Conservation (phyloP, 2,329 filamentous ascomycete species). For the Graphiopsis chlorocephala region DNA sequence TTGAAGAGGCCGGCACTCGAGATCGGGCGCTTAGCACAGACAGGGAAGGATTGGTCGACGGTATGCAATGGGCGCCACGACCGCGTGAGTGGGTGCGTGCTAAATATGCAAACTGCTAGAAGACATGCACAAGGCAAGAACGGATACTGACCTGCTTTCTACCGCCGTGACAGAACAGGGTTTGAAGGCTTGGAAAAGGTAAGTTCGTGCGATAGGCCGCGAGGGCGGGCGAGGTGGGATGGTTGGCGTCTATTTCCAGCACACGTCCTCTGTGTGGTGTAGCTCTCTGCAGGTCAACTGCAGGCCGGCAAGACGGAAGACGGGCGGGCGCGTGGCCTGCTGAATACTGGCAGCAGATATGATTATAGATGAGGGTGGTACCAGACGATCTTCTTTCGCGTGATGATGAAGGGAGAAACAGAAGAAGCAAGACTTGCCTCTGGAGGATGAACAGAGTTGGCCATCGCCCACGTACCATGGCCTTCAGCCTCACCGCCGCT, state of each 20-base stretch:
- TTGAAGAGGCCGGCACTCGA: constrained; percentile 23
- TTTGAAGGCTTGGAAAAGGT: not conserved
- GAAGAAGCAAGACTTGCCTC: constrained; percentile 6
- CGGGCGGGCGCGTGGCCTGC: not conserved
- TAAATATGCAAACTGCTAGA: constrained; percentile 1
- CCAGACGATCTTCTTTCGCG: not conserved
- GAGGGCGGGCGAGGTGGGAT: constrained; percentile 8
- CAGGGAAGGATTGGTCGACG: constrained; percentile 19
- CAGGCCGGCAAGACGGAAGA: not conserved
- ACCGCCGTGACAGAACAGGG: constrained; percentile 16
- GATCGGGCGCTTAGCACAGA: constrained; percentile 27
- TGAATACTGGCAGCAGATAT: not conserved
- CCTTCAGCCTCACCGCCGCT: constrained; percentile 10
- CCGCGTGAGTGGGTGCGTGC: constrained; percentile 6
- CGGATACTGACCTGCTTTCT: constrained; percentile 16
- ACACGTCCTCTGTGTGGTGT: not conserved
- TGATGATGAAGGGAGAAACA: not conserved
- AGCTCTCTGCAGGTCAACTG: constrained; percentile 3
- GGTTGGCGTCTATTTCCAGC: constrained; percentile 15
- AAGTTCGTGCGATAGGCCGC: constrained; percentile 11
- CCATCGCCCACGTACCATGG: constrained; percentile 5
- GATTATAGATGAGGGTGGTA: not conserved
- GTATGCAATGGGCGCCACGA: constrained; percentile 12
- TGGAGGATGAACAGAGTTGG: constrained; percentile 8
- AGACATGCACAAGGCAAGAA: constrained; percentile 10